These are phyloP conservation scores for Bipolaris bicolor DNA, from an alignment of 2,329 filamentous ascomycete genomes.

Conservation along the genomic window DNA sequence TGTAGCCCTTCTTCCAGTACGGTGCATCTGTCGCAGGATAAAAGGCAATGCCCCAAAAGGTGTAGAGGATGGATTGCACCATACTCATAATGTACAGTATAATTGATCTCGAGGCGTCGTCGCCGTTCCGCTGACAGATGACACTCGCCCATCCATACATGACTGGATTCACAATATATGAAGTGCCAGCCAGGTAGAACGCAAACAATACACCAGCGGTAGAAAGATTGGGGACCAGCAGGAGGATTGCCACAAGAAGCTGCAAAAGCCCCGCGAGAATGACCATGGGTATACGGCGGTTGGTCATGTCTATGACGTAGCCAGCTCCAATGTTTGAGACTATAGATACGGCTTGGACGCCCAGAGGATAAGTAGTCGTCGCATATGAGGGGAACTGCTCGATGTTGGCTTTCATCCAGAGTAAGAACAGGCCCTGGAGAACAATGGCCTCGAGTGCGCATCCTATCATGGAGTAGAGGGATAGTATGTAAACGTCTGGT, in stretches of 20 bases:
- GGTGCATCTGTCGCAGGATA: constrained; percentile 53
- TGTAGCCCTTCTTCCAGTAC: constrained; percentile 51
- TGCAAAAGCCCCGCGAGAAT: constrained; percentile 44
- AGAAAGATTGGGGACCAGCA: constrained; percentile 43
- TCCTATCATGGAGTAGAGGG: constrained; percentile 47
- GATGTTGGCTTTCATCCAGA: constrained; percentile 34
- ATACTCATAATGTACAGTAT: constrained; percentile 53
- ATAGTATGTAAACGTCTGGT: constrained; percentile 49
- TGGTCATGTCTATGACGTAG: constrained; percentile 49
- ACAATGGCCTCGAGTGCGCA: constrained; percentile 47
- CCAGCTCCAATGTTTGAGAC: constrained; percentile 53
- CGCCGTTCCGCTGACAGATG: constrained; percentile 47
- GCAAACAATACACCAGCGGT: constrained; percentile 47
- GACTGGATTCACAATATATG: constrained; percentile 52
- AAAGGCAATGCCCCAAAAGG: constrained; percentile 55
- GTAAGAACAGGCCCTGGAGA: constrained; percentile 33
- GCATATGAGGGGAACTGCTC: constrained; percentile 50
- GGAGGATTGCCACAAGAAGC: constrained; percentile 41
- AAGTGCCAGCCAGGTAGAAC: constrained; percentile 49
- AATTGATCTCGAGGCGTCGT: constrained; percentile 52
- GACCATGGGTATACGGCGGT: constrained; percentile 46
- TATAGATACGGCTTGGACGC: constrained; percentile 63
- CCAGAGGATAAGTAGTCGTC: constrained; percentile 64
- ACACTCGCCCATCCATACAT: constrained; percentile 51
- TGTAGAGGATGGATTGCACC: constrained; percentile 50